Percentiles rank a stretch among this genome's conserved stretches.
Conservation (phyloP, 306 rosid genomes). For the Acmispon strigosus region DNA sequence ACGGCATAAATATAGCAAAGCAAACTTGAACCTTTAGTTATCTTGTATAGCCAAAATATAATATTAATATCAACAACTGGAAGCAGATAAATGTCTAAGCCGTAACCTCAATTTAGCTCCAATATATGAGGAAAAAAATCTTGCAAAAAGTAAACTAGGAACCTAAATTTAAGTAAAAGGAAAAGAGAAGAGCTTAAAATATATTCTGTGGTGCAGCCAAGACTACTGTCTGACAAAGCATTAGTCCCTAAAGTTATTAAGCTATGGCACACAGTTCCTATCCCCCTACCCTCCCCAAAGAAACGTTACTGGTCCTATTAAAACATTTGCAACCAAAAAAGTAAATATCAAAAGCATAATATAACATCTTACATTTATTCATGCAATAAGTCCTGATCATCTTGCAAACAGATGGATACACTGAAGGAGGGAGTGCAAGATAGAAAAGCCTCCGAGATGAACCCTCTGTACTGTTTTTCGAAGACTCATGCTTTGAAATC, state of each 20-base stretch:
- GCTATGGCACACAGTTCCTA: neutral
- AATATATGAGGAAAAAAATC: neutral
- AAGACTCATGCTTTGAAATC: conserved; percentile 61
- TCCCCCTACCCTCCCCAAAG: neutral
- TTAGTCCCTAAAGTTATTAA: neutral
- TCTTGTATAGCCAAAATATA: conserved; percentile 1
- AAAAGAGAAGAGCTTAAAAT: neutral
- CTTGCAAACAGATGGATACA: conserved; percentile 90
- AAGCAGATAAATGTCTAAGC: neutral
- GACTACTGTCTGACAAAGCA: neutral
- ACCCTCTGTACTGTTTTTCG: conserved; percentile 52
- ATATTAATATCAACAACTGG: neutral
- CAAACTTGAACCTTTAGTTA: neutral
- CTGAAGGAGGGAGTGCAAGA: conserved; percentile 98
- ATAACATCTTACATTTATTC: conserved; percentile 69
- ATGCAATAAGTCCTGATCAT: conserved; percentile 78
- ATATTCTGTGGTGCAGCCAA: neutral
- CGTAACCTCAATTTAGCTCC: conserved; percentile 8
- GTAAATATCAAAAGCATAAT: neutral
- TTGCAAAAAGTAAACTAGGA: neutral
- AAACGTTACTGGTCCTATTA: neutral
- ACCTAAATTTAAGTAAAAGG: neutral
- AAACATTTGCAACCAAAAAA: neutral
- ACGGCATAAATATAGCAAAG: neutral
- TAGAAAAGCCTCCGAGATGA: conserved; percentile 85